These are phyloP conservation scores for Fusarium hainanense DNA, from an alignment of 2,329 filamentous ascomycete genomes.

Conservation along the genomic window DNA sequence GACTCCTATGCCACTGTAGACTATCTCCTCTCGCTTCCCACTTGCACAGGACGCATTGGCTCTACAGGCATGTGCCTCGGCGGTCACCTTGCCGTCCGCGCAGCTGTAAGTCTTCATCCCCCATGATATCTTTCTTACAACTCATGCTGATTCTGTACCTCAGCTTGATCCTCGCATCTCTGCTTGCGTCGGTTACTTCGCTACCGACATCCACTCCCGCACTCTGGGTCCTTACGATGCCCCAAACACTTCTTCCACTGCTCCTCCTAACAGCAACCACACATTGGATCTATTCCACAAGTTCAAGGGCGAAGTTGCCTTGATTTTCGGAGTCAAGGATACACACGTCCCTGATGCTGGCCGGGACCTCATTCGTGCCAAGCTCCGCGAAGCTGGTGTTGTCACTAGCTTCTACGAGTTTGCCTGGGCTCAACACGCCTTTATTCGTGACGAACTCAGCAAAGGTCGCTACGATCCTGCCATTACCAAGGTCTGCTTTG, in stretches of 20 bases:
- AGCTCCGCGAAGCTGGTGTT: slow-evolving; percentile 79
- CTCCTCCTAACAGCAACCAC: slow-evolving; percentile 58
- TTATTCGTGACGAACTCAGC: slow-evolving; percentile 90
- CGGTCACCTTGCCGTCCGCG: slow-evolving; percentile 80
- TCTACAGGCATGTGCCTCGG: slow-evolving; percentile 93
- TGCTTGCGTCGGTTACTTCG: slow-evolving; percentile 88
- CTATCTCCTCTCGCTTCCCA: slow-evolving; percentile 75
- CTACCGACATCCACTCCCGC: slow-evolving; percentile 86
- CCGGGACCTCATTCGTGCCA: slow-evolving; percentile 83
- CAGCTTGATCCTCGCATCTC: slow-evolving; percentile 79
- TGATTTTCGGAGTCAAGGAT: slow-evolving; percentile 94
- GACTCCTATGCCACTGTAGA: slow-evolving; percentile 77
- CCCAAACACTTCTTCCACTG: slow-evolving; percentile 59
- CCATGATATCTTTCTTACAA: neutral
- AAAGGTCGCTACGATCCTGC: slow-evolving; percentile 95
- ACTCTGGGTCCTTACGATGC: slow-evolving; percentile 72
- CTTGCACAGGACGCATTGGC: slow-evolving; percentile 84
- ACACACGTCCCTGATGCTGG: slow-evolving; percentile 88
- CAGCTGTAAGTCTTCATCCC: slow-evolving; percentile 56
- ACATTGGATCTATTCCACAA: slow-evolving; percentile 67
- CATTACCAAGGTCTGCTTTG: slow-evolving; percentile 87
- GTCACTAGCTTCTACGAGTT: slow-evolving; percentile 87
- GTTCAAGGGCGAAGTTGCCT: slow-evolving; percentile 84
- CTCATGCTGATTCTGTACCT: neutral
- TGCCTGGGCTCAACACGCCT: slow-evolving; percentile 94